Evolutionary conservation across 2,329 filamentous ascomycete genomes (phyloP).

Genomic region (Nemania abortiva): DNA sequence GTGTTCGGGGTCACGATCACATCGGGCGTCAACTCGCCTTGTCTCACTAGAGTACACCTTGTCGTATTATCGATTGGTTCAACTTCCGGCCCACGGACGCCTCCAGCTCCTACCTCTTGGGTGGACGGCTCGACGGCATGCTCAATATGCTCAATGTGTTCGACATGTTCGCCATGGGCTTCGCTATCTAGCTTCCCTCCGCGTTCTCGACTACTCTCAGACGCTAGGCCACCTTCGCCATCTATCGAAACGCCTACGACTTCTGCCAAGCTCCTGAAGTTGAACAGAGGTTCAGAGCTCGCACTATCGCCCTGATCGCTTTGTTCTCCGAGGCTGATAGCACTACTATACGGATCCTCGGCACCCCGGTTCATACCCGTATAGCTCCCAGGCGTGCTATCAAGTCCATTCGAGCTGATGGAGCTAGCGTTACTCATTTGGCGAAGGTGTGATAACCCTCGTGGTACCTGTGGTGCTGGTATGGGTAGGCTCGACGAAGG

Average conservation of each 20-base stretch:
- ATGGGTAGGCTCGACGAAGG: slow-evolving; percentile 58
- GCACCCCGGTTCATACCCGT: slow-evolving; percentile 54
- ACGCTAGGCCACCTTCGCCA: slow-evolving; percentile 49
- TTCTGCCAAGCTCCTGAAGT: slow-evolving; percentile 87
- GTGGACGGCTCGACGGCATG: slow-evolving; percentile 41
- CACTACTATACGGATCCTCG: slow-evolving; percentile 66
- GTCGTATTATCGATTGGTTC: slow-evolving; percentile 48
- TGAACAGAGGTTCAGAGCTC: slow-evolving; percentile 84
- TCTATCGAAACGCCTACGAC: slow-evolving; percentile 79
- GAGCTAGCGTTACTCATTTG: slow-evolving; percentile 91
- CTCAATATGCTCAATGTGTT: slow-evolving; percentile 57
- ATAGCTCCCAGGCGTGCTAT: slow-evolving; percentile 71
- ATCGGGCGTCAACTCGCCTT: slow-evolving; percentile 54
- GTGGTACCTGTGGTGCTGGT: slow-evolving; percentile 61
- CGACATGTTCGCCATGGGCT: slow-evolving; percentile 50
- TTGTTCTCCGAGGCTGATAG: slow-evolving; percentile 62
- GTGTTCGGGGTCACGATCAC: slow-evolving; percentile 65
- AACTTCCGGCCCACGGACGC: slow-evolving; percentile 32
- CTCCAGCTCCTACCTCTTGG: slow-evolving; percentile 25
- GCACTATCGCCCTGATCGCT: slow-evolving; percentile 64
- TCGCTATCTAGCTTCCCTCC: slow-evolving; percentile 53
- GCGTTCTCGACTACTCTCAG: slow-evolving; percentile 39
- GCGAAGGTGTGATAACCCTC: slow-evolving; percentile 77
- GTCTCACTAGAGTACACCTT: slow-evolving; percentile 25
- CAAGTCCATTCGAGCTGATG: slow-evolving; percentile 79